Conservation (phyloP, 2,329 filamentous ascomycete species). For the Arthroderma uncinatum region DNA sequence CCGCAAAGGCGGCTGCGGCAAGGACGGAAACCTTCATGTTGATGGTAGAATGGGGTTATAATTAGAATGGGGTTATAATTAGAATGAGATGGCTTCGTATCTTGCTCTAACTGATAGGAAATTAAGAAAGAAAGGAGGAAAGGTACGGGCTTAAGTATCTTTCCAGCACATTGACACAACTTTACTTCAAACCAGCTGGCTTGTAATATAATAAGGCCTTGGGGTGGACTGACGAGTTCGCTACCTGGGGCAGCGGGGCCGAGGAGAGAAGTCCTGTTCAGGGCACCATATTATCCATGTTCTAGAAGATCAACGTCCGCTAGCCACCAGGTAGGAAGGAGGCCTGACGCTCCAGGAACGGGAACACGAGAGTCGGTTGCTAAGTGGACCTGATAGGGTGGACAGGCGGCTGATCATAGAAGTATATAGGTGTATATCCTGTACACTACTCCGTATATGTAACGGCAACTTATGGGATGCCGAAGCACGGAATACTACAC, state of each 20-base stretch:
- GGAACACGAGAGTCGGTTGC: background rate
- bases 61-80: no score
- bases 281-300: background rate
- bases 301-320: background rate
- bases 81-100: background rate
- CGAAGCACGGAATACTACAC: no score
- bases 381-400: background rate
- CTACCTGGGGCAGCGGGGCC: background rate
- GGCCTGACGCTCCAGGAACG: background rate
- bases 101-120: background rate
- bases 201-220: background rate
- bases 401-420: background rate
- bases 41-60: no score
- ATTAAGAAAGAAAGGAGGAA: background rate
- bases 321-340: background rate
- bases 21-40: background rate
- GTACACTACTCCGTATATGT: background rate
- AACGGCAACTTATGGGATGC: no score
- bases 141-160: background rate
- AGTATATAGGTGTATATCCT: background rate
- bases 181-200: background rate
- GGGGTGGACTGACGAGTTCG: background rate
- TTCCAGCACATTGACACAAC: no score
- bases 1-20: background rate
- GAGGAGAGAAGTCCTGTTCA: background rate